Evolutionary conservation across 345 rosid species (phyloP), one percentile per base, ranked within the genome.

Genomic region (Populus ilicifolia): DNA sequence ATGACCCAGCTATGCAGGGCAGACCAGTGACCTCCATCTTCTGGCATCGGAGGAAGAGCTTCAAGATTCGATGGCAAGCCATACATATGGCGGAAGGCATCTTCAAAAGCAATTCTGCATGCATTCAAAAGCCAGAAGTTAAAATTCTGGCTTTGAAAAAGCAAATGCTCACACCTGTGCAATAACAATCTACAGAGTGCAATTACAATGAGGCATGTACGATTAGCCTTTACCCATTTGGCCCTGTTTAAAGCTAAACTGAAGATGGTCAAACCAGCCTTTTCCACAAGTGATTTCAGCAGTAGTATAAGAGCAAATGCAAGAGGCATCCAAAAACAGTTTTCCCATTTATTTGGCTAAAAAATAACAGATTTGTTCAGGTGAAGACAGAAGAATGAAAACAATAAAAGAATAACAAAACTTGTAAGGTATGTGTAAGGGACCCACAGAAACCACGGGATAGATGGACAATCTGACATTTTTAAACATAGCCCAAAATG

Each of bases 31-130:
- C 92, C 89, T 77, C 92, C 93, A 86, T 92, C 99, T 79, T 85
- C 90, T 33, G 98, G 98, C 99, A 93, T 96, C 65, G 97, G 97
- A 17, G 98, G 98, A 81, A 93, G 97, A 82, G 86, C 94, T 80
- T 91, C 96, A 25, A 87, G 48, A 82, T 87, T 77, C 75, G 88
- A 79, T 73, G 97, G 98, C 67, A 96, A 82, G 48, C 72, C 82
- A 78, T 92, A 96, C 96, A 92, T 96, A 80, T 85, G 88, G 69
- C 90, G 89, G 79, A 96, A 96, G 69, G 96, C 89, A 72, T 86
- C 89, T 82, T 87, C 88, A 81, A 93, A 96, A 77, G 89, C 86
- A 67, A 85, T 80, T 88, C 98, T 96, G 88, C 86, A 79, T 50
- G 81, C 72, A 78, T 75, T 70, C 68, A 74, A 69, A 70, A 48